Conservation (phyloP, 768 basidiomycete genomes). For the Termitomyces sp. region DNA sequence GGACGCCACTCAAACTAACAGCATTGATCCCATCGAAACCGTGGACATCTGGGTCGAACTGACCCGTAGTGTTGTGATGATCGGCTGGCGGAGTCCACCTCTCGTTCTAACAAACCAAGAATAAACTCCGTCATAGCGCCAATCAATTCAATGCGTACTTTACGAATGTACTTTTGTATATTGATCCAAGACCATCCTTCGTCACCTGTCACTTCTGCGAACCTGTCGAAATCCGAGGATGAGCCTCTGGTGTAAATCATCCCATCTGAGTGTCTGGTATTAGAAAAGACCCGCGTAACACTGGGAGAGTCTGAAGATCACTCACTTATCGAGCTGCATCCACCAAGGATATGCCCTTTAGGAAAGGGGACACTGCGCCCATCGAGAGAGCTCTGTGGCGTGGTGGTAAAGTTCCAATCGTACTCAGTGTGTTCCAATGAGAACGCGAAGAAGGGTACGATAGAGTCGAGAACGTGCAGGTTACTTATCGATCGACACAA, state of each 20-base stretch:
- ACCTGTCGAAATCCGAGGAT: conserved; percentile 23
- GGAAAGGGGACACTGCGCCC: conserved; percentile 17
- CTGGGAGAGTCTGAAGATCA: background rate
- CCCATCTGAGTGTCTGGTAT: conserved; percentile 9
- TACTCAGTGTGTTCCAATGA: conserved; percentile 13
- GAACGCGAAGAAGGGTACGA: conserved; percentile 18
- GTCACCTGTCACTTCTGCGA: conserved; percentile 20
- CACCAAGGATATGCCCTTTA: conserved; percentile 26
- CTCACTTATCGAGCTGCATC: conserved; percentile 26
- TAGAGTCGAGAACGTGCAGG: conserved; percentile 16
- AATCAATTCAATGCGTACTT: background rate
- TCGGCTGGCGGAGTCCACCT: conserved; percentile 18
- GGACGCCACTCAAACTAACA: conserved; percentile 23
- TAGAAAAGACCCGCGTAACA: background rate
- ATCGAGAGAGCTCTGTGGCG: conserved; percentile 17
- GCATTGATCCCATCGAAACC: conserved; percentile 22
- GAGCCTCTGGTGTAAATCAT: conserved; percentile 23
- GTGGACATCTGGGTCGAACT: conserved; percentile 20
- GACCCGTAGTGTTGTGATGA: conserved; percentile 21
- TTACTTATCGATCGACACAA: conserved; percentile 12
- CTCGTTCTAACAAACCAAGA: conserved; percentile 20
- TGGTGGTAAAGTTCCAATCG: conserved; percentile 30
- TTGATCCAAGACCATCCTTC: conserved; percentile 27
- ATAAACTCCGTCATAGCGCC: background rate
- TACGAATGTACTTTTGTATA: conserved; percentile 9